Conservation (phyloP, 2,329 filamentous ascomycete genomes). For the Aspergillus luchuensis region DNA sequence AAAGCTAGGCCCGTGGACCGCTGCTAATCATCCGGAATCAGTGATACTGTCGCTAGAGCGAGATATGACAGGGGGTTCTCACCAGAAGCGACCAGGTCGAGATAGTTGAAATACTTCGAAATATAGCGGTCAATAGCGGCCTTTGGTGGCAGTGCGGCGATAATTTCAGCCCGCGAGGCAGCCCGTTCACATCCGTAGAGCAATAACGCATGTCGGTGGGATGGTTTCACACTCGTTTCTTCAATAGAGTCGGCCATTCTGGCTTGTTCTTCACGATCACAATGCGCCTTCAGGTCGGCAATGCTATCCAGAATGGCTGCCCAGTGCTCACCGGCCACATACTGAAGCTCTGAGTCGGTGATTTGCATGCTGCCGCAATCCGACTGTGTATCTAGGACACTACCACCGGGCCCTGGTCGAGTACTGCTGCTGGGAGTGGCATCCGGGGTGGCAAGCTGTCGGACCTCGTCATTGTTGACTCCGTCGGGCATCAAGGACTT, state of each 20-base stretch:
- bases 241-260: slow-evolving; percentile 11
- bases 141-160: slow-evolving; percentile 26
- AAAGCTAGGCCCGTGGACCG: slow-evolving; percentile 33
- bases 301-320: slow-evolving; percentile 30
- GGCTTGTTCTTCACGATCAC: slow-evolving; percentile 24
- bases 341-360: slow-evolving; percentile 22
- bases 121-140: slow-evolving; percentile 28
- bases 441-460: neutral
- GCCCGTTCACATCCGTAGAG: slow-evolving; percentile 17
- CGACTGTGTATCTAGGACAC: slow-evolving; percentile 8
- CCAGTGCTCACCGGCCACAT: slow-evolving; percentile 33
- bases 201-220: slow-evolving; percentile 9
- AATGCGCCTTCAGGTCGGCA: slow-evolving; percentile 28
- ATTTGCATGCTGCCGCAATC: slow-evolving; percentile 27
- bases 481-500: slow-evolving; percentile 50
- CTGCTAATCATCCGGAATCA: slow-evolving; percentile 8
- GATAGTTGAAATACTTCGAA: slow-evolving; percentile 31
- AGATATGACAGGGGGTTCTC: neutral
- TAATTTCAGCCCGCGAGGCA: slow-evolving; percentile 22
- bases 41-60: no score
- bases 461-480: neutral
- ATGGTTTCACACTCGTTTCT: slow-evolving; percentile 2
- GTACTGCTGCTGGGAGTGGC: neutral
- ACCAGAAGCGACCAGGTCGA: slow-evolving; percentile 25
- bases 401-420: neutral